phyloP scores from a whole-genome alignment of 352 stramenopile genomes.

The Pythium brachiatum region DNA sequence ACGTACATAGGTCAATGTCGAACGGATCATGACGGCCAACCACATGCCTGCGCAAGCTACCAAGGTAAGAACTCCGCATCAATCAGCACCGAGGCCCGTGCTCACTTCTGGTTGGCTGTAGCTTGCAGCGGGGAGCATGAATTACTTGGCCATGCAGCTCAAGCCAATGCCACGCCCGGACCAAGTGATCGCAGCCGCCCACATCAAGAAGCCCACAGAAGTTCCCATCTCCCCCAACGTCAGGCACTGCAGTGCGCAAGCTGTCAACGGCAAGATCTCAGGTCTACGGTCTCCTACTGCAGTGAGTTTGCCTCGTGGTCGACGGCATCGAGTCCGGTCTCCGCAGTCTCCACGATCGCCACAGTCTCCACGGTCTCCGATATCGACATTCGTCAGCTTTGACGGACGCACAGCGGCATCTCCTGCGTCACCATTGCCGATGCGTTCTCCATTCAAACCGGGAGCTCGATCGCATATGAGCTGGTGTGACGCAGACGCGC shows the following conservation, averaged over 20 bases:
- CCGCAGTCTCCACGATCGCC: background rate
- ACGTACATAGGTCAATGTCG: slow-evolving; percentile 38
- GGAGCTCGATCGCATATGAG: background rate
- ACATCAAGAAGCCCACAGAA: background rate
- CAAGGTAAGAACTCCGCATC: slow-evolving; percentile 22
- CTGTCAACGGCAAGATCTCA: background rate
- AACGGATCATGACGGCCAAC: slow-evolving; percentile 42
- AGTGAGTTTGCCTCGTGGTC: background rate
- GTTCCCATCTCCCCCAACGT: background rate
- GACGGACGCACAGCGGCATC: background rate
- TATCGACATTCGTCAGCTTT: background rate
- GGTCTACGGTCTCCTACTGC: background rate
- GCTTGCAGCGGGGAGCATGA: slow-evolving; percentile 42
- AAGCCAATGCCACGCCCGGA: slow-evolving; percentile 32
- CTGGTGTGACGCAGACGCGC: background rate
- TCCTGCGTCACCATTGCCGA: background rate
- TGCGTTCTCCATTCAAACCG: background rate
- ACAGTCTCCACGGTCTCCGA: background rate
- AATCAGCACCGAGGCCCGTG: background rate
- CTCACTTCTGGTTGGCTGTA: background rate
- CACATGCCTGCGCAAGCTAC: slow-evolving; percentile 21
- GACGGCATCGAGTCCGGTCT: background rate
- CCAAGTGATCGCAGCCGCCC: slow-evolving; percentile 37
- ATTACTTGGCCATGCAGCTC: slow-evolving; percentile 43
- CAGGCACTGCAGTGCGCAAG: background rate